phyloP scores from a whole-genome alignment of 1,139 yeast genomes.

The Suhomyces taliae region DNA sequence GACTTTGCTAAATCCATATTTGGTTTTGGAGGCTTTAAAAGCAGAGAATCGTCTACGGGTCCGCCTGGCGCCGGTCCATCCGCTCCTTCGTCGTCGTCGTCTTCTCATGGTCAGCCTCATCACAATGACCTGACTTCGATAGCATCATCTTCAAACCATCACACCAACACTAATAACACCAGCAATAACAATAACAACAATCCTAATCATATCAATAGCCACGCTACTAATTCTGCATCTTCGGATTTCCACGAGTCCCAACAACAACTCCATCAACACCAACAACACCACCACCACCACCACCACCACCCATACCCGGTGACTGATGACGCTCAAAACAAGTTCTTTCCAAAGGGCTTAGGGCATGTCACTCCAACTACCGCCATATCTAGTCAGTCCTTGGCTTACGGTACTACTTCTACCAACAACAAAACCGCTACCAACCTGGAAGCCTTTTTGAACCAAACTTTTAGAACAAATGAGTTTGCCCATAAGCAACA shows the following conservation, averaged over 20 bases:
- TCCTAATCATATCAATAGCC: neutral
- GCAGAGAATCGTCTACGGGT: slow-evolving; percentile 16
- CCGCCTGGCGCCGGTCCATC: neutral
- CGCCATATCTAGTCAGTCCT: slow-evolving; percentile 59
- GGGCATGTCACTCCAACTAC: slow-evolving; percentile 56
- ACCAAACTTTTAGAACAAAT: slow-evolving; percentile 24
- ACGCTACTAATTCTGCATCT: slow-evolving; percentile 3
- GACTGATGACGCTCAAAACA: slow-evolving; percentile 16
- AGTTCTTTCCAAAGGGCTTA: slow-evolving; percentile 40
- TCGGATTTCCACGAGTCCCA: neutral
- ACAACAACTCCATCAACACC: neutral
- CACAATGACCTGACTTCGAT: no score
- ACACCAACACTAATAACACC: neutral
- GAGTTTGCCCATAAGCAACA: slow-evolving; percentile 8
- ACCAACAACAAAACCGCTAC: slow-evolving; percentile 18
- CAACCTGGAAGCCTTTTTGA: slow-evolving; percentile 25
- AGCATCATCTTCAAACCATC: no score
- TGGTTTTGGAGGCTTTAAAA: slow-evolving; percentile 53
- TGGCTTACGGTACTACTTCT: slow-evolving; percentile 70
- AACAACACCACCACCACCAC: slow-evolving; percentile 2
- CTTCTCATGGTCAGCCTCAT: no score
- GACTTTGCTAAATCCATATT: slow-evolving; percentile 64
- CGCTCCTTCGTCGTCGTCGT: neutral
- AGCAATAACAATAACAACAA: neutral
- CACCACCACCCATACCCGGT: slow-evolving; percentile 5